phyloP scores from a whole-genome alignment of 768 basidiomycete species.

The Peribolospora kevripleyi region DNA sequence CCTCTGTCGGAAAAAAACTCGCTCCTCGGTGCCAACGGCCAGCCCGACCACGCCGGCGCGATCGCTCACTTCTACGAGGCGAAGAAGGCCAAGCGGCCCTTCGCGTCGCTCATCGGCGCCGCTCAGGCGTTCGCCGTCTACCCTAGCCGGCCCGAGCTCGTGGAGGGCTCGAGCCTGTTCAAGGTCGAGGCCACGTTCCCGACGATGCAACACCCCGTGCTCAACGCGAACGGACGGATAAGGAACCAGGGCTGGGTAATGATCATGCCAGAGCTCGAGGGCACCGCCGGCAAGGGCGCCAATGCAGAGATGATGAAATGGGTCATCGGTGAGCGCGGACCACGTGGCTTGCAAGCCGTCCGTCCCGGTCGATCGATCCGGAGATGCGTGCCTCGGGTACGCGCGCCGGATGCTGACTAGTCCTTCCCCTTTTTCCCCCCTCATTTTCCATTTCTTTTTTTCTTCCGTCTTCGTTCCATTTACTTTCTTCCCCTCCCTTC shows the following conservation, averaged over 20 bases:
- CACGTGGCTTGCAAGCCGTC: background rate
- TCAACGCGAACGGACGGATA: constrained; percentile 26
- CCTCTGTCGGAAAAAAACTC: no score
- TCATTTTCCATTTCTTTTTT: background rate
- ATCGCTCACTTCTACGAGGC: background rate
- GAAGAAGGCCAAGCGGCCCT: background rate
- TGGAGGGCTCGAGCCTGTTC: constrained; percentile 66
- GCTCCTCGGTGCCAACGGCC: no score
- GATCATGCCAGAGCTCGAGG: constrained; percentile 56
- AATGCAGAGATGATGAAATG: constrained; percentile 72
- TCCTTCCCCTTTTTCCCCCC: constrained; percentile 8
- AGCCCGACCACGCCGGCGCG: background rate
- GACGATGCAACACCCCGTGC: background rate
- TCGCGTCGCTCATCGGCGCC: background rate
- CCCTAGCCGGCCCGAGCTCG: constrained; percentile 79
- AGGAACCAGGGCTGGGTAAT: constrained; percentile 45
- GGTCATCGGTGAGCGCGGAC: constrained; percentile 38
- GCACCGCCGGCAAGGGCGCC: constrained; percentile 35
- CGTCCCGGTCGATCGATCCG: background rate
- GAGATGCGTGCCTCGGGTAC: constrained; percentile 6
- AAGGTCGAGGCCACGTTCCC: constrained; percentile 61
- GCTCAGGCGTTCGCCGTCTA: constrained; percentile 37
- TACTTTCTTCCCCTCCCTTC: background rate
- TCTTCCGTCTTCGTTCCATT: background rate
- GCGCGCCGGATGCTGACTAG: constrained; percentile 13